Conservation (phyloP, 768 basidiomycete species). For the Goffeauzyma gilvescens region DNA sequence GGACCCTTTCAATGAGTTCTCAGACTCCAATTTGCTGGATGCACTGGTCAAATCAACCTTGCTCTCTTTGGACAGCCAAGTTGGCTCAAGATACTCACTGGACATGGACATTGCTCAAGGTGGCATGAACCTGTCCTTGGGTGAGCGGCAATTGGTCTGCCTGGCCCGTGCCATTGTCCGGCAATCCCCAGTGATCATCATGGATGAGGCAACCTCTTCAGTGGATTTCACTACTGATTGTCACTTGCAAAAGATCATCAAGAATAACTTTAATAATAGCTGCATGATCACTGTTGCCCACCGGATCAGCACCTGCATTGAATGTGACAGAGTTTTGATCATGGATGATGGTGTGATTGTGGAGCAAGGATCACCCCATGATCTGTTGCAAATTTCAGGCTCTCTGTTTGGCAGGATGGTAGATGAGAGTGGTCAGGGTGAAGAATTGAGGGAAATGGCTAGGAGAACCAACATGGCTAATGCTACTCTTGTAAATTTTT, state of each 20-base stretch:
- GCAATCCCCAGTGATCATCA: slow-evolving; percentile 8
- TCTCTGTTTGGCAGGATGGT: slow-evolving; percentile 39
- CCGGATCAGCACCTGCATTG: slow-evolving; percentile 25
- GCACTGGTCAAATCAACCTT: slow-evolving; percentile 37
- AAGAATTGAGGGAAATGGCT: slow-evolving; percentile 23
- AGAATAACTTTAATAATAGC: slow-evolving; percentile 23
- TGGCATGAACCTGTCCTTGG: slow-evolving; percentile 79
- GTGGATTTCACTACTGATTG: slow-evolving; percentile 32
- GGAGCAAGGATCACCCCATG: slow-evolving; percentile 40
- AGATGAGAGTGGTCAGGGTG: slow-evolving; percentile 43
- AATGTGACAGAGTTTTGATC: slow-evolving; percentile 29
- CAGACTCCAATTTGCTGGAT: slow-evolving; percentile 59
- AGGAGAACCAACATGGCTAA: no score
- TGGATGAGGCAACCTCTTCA: slow-evolving; percentile 30
- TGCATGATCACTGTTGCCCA: slow-evolving; percentile 30
- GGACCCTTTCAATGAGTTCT: slow-evolving; percentile 45
- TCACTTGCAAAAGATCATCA: slow-evolving; percentile 26
- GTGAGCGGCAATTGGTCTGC: slow-evolving; percentile 51
- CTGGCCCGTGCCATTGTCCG: slow-evolving; percentile 15
- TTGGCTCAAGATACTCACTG: no score
- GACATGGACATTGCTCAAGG: slow-evolving; percentile 67
- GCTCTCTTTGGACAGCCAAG: no score
- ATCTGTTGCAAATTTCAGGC: slow-evolving; percentile 39
- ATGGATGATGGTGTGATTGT: slow-evolving; percentile 36
- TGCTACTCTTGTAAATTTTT: no score